Evolutionary conservation across 2,329 filamentous ascomycete genomes (phyloP).

Genomic region (Epichloe hybrida): DNA sequence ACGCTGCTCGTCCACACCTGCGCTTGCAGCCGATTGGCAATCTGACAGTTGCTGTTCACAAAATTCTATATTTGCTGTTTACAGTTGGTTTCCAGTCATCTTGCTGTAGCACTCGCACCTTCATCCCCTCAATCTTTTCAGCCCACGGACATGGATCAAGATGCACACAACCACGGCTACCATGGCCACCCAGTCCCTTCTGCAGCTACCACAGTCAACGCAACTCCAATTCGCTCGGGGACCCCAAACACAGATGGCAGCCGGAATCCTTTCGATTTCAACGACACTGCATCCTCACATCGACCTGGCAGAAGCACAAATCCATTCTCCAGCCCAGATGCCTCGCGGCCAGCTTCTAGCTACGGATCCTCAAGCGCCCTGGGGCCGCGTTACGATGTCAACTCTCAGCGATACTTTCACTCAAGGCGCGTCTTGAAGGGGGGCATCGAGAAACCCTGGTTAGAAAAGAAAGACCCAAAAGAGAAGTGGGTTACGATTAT

Average conservation of each 20-base stretch:
- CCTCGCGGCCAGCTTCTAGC: slow-evolving; percentile 34
- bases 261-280: slow-evolving; percentile 27
- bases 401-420: slow-evolving; percentile 50
- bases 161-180: slow-evolving; percentile 11
- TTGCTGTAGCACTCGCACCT: too few relatives aligned
- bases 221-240: slow-evolving; percentile 27
- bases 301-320: slow-evolving; percentile 20
- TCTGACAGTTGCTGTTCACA: too few relatives aligned
- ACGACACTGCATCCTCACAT: slow-evolving; percentile 23
- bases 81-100: too few relatives aligned
- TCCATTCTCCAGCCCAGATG: slow-evolving; percentile 32
- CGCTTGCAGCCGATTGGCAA: too few relatives aligned
- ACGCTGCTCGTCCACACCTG: neutral
- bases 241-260: slow-evolving; percentile 28
- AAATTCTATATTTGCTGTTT: too few relatives aligned
- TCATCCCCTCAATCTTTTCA: neutral
- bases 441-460: slow-evolving; percentile 65
- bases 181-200: slow-evolving; percentile 19
- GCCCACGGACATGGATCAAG: slow-evolving; percentile 16
- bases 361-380: slow-evolving; percentile 30
- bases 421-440: slow-evolving; percentile 60
- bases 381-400: slow-evolving; percentile 22
- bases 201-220: slow-evolving; percentile 22
- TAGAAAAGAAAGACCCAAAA: slow-evolving; percentile 56
- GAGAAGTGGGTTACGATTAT: slow-evolving; percentile 83